These are phyloP conservation scores for Fusarium sarcochroum DNA, from an alignment of 2,329 filamentous ascomycete species.

Conservation along the genomic window DNA sequence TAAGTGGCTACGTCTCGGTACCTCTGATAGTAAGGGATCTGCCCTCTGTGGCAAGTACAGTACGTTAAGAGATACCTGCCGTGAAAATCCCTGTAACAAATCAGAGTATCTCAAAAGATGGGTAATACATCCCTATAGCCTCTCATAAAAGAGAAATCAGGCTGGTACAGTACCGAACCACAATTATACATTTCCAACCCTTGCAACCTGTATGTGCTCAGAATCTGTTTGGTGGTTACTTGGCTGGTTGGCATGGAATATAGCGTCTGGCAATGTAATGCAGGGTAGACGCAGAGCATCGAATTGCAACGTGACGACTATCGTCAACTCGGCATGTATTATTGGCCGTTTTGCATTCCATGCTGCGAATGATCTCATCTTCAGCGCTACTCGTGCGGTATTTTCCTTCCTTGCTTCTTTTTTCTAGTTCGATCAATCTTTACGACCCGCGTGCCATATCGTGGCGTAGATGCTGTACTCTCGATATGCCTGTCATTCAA, in stretches of 20 bases:
- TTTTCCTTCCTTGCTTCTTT: not conserved
- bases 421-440: not conserved
- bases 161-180: too few species aligned
- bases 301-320: not conserved
- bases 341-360: not conserved
- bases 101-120: too few species aligned
- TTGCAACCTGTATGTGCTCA: too few species aligned
- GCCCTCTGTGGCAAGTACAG: too few species aligned
- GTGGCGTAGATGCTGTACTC: not conserved
- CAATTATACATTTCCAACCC: too few species aligned
- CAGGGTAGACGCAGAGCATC: slow-evolving; percentile 16
- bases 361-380: not conserved
- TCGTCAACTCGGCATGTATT: not conserved
- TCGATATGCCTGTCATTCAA: not conserved
- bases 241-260: not conserved
- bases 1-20: too few species aligned
- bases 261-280: slow-evolving; percentile 5
- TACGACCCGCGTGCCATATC: not conserved
- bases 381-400: not conserved
- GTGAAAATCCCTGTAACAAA: too few species aligned
- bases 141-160: too few species aligned
- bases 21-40: too few species aligned
- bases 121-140: too few species aligned
- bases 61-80: too few species aligned
- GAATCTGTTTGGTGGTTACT: not conserved